Conservation (phyloP, 306 rosid genomes). For the Malus orientalis region DNA sequence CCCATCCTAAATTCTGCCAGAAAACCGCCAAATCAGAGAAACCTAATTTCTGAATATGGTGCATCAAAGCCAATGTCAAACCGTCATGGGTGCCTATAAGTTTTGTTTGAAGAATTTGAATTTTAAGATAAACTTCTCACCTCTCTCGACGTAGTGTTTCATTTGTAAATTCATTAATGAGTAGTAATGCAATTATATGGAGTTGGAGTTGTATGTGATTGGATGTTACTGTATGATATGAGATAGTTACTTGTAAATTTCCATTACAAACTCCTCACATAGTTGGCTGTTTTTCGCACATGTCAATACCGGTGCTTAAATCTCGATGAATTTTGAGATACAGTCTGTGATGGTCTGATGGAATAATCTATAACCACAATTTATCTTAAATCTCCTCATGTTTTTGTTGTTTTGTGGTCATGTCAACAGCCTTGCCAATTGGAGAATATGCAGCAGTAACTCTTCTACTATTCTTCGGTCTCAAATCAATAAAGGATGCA, state of each 20-base stretch:
- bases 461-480: conserved; percentile 87
- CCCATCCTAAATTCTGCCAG: too few species aligned
- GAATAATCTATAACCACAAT: not conserved
- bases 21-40: too few species aligned
- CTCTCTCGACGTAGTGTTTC: too few species aligned
- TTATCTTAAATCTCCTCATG: not conserved
- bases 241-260: not conserved
- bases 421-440: conserved; percentile 74
- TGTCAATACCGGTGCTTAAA: not conserved
- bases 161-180: too few species aligned
- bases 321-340: not conserved
- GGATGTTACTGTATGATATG: not conserved
- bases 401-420: conserved; percentile 17
- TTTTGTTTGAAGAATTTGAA: too few species aligned
- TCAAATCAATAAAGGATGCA: conserved; percentile 87
- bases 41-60: too few species aligned
- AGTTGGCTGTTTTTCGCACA: not conserved
- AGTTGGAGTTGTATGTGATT: too few species aligned
- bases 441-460: conserved; percentile 97
- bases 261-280: not conserved
- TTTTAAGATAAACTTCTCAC: too few species aligned
- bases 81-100: too few species aligned
- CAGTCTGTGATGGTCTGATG: not conserved
- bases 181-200: too few species aligned
- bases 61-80: too few species aligned